Evolutionary conservation across 169 alveolate genomes (phyloP).

Genomic region (Theileria orientalis): DNA sequence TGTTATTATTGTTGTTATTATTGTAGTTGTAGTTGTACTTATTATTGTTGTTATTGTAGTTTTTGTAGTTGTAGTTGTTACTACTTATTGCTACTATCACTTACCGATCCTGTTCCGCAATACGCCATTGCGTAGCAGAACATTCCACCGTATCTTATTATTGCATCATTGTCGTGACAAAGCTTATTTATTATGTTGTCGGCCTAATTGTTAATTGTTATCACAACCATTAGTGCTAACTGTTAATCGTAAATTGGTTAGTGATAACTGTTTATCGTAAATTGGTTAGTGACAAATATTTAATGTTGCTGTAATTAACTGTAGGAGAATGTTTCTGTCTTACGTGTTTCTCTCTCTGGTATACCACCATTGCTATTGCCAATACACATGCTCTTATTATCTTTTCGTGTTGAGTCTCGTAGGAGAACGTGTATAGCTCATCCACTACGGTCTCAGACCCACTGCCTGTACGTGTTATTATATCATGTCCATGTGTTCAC

Average conservation of each 20-base stretch:
- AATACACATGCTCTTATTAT: slow-evolving; percentile 94
- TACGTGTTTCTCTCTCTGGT: slow-evolving; percentile 87
- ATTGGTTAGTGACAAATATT: neutral
- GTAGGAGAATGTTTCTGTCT: neutral
- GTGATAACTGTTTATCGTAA: neutral
- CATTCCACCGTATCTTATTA: slow-evolving; percentile 97
- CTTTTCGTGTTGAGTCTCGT: slow-evolving; percentile 97
- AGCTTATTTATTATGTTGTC: slow-evolving; percentile 86
- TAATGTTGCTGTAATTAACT: neutral
- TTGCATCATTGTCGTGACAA: slow-evolving; percentile 89
- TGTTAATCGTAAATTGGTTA: neutral
- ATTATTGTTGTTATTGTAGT: slow-evolving; percentile 20
- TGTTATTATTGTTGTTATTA: too few species aligned
- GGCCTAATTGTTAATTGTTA: slow-evolving; percentile 68
- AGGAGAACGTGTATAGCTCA: slow-evolving; percentile 90
- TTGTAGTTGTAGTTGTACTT: neutral
- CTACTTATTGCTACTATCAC: neutral
- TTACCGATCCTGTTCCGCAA: slow-evolving; percentile 88
- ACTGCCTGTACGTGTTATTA: slow-evolving; percentile 23
- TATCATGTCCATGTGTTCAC: neutral
- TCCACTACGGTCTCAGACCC: slow-evolving; percentile 85
- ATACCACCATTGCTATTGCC: slow-evolving; percentile 92
- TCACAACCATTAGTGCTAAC: neutral
- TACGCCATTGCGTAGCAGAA: slow-evolving; percentile 97
- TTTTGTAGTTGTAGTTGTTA: neutral